These are phyloP conservation scores for Linum lewisii DNA, from an alignment of 345 rosid species.

Conservation along the genomic window DNA sequence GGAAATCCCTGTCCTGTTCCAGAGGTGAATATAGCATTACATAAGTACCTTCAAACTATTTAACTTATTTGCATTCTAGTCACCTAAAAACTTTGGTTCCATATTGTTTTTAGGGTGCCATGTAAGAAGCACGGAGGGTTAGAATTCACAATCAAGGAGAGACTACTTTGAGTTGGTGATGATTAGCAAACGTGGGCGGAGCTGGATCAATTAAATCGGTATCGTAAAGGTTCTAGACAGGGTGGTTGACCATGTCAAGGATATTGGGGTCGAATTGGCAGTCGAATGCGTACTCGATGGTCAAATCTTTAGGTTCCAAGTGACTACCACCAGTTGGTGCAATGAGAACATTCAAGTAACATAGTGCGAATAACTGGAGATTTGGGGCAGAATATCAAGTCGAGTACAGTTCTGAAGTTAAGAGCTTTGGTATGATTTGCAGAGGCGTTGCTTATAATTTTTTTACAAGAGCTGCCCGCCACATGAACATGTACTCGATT, in stretches of 20 bases:
- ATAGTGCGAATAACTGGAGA: not conserved
- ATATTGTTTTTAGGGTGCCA: not conserved
- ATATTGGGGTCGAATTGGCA: constrained; percentile 2
- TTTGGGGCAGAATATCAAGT: constrained; percentile 2
- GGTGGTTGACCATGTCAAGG: constrained; percentile 6
- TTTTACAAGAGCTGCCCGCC: constrained; percentile 6
- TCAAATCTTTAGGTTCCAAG: not conserved
- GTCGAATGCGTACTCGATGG: constrained; percentile 1
- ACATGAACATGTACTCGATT: too few relatives aligned
- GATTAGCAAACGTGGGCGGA: not conserved
- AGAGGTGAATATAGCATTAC: not conserved
- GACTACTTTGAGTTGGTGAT: constrained; percentile 6
- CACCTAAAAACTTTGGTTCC: not conserved
- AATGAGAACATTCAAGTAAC: not conserved
- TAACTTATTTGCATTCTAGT: not conserved
- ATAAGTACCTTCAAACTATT: not conserved
- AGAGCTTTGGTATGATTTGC: not conserved
- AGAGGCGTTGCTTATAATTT: constrained; percentile 1
- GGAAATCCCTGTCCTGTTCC: constrained; percentile 3
- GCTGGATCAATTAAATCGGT: constrained; percentile 1
- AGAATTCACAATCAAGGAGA: not conserved
- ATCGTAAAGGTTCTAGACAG: constrained; percentile 1
- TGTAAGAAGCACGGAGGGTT: constrained; percentile 6
- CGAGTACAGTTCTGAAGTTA: not conserved
- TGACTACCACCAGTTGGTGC: not conserved